These are phyloP conservation scores for Cryptococcus neoformans DNA, from an alignment of 1,284 basidiomycete genomes.

Conservation along the genomic window DNA sequence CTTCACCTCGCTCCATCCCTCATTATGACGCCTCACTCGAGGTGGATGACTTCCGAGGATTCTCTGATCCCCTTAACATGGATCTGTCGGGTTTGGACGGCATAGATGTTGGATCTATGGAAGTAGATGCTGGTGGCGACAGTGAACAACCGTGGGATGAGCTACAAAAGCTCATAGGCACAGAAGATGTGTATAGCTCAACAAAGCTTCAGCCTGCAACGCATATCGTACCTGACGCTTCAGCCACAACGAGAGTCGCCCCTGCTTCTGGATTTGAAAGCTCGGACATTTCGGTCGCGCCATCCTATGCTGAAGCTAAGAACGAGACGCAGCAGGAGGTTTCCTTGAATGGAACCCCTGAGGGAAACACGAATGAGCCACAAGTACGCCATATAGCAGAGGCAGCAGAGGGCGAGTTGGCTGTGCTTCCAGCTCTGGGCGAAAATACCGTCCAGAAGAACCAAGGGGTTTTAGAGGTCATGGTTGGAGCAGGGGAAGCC, in stretches of 20 bases:
- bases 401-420: neutral
- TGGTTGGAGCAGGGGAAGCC: neutral
- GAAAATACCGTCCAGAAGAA: neutral
- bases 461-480: neutral
- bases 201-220: neutral
- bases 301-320: slow-evolving; percentile 9
- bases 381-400: neutral
- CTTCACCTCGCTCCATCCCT: slow-evolving; percentile 6
- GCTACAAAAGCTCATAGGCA: slow-evolving; percentile 23
- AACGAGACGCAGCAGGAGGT: slow-evolving; percentile 1
- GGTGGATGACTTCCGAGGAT: slow-evolving; percentile 32
- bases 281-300: slow-evolving; percentile 10
- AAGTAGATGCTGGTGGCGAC: slow-evolving; percentile 10
- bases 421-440: neutral
- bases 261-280: neutral
- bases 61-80: slow-evolving; percentile 31
- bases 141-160: slow-evolving; percentile 34
- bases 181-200: slow-evolving; percentile 3
- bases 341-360: neutral
- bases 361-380: neutral
- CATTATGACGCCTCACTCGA: slow-evolving; percentile 18
- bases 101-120: too few relatives aligned
- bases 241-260: neutral
- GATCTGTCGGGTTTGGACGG: slow-evolving; percentile 33
- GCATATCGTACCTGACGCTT: neutral